Percentiles rank a stretch among this genome's conserved stretches.
Conservation (phyloP, 116 monocot species). For the Thalassia testudinum region DNA sequence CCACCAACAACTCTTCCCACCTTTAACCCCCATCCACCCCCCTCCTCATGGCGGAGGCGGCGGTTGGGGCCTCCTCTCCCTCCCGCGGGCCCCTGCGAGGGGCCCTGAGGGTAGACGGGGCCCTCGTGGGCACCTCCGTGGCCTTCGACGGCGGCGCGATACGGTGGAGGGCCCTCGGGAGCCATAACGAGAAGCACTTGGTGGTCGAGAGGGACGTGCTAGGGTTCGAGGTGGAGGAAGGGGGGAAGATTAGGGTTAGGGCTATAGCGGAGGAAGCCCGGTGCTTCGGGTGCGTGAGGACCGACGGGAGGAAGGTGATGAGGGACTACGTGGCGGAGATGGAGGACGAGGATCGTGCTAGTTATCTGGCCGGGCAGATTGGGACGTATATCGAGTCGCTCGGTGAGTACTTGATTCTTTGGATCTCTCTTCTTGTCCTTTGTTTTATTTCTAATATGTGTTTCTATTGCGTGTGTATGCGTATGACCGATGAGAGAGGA, state of each 20-base stretch:
- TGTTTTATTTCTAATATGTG: neutral
- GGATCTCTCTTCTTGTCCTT: neutral
- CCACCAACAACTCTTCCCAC: too few relatives aligned
- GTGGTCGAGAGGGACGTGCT: conserved; percentile 38
- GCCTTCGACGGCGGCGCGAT: conserved; percentile 9
- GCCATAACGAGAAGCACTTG: conserved; percentile 13
- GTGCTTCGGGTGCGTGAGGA: neutral
- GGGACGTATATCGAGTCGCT: conserved; percentile 25
- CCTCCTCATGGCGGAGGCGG: too few relatives aligned
- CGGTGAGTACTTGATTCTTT: conserved; percentile 11
- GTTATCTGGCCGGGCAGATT: conserved; percentile 22
- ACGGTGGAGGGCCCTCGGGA: conserved; percentile 22
- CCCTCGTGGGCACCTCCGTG: too few relatives aligned
- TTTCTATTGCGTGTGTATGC: neutral
- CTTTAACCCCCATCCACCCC: too few relatives aligned
- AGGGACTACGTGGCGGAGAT: conserved; percentile 43
- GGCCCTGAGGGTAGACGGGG: too few relatives aligned
- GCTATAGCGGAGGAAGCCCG: conserved; percentile 12
- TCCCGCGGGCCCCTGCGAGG: too few relatives aligned
- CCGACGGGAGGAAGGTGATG: conserved; percentile 15
- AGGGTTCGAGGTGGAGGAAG: conserved; percentile 29
- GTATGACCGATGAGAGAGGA: too few relatives aligned
- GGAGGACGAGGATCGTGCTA: conserved; percentile 19
- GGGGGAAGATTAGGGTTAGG: conserved; percentile 23
- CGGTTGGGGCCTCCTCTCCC: too few relatives aligned